Evolutionary conservation across 2,329 filamentous ascomycete species (phyloP).

Genomic region (Paradendryphiella salina): DNA sequence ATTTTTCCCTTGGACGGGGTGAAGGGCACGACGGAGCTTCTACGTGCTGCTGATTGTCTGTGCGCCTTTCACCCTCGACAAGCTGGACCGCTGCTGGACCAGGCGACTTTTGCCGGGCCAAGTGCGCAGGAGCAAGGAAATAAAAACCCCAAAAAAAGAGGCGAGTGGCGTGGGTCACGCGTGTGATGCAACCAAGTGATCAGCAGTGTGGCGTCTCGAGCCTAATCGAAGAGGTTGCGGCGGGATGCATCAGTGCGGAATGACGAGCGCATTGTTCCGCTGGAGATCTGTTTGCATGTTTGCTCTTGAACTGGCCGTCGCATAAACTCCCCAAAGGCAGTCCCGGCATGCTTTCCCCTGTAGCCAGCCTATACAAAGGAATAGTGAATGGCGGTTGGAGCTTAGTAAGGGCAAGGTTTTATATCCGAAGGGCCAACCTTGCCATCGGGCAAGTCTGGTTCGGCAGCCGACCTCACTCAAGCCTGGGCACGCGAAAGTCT

Average conservation of each 20-base stretch:
- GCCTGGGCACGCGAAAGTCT: slow-evolving; percentile 32
- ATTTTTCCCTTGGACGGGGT: too few relatives aligned
- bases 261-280: slow-evolving; percentile 11
- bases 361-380: background rate
- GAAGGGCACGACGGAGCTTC: background rate
- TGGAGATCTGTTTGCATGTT: background rate
- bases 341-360: background rate
- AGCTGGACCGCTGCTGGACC: background rate
- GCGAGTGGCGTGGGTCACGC: slow-evolving; percentile 10
- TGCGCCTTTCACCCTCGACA: background rate
- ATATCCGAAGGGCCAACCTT: slow-evolving; percentile 22
- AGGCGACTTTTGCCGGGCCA: slow-evolving; percentile 10
- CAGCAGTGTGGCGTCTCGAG: slow-evolving; percentile 25
- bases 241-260: slow-evolving; percentile 17
- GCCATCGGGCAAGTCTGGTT: slow-evolving; percentile 32
- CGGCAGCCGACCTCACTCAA: slow-evolving; percentile 29
- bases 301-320: too few relatives aligned
- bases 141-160: slow-evolving; percentile 1
- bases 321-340: too few relatives aligned
- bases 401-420: slow-evolving; percentile 22
- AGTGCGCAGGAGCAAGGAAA: slow-evolving; percentile 1
- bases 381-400: slow-evolving; percentile 14
- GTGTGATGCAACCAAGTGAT: slow-evolving; percentile 18
- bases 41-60: background rate
- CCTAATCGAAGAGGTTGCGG: slow-evolving; percentile 18